Evolutionary conservation across 164 flowering plant species (phyloP).

Genomic region (Macadamia integrifolia): DNA sequence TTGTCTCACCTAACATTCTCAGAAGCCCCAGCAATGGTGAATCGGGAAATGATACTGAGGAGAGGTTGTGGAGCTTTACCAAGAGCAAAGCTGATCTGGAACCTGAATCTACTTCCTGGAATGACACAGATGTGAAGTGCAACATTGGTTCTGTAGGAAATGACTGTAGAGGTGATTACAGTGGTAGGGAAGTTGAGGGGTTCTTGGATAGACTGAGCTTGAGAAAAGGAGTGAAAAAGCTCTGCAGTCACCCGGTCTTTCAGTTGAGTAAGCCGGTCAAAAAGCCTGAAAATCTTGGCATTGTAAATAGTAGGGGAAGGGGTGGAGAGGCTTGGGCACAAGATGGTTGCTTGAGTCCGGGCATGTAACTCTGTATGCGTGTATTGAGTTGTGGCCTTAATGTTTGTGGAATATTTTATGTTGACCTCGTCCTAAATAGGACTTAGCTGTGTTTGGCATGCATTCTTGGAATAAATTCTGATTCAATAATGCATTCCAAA

Average conservation of each 20-base stretch:
- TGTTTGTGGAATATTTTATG: not conserved
- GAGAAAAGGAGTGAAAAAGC: slow-evolving; percentile 59
- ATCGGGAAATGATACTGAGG: not conserved
- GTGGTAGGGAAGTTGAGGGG: slow-evolving; percentile 36
- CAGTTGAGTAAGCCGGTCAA: slow-evolving; percentile 54
- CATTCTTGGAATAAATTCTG: no score
- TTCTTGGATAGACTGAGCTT: slow-evolving; percentile 45
- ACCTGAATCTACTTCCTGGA: slow-evolving; percentile 20
- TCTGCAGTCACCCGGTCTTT: slow-evolving; percentile 66
- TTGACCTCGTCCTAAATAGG: no score
- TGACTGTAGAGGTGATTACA: slow-evolving; percentile 25
- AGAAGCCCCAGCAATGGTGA: slow-evolving; percentile 27
- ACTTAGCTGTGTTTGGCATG: no score
- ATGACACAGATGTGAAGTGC: slow-evolving; percentile 13
- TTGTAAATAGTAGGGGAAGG: slow-evolving; percentile 32
- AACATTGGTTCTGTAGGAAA: slow-evolving; percentile 18
- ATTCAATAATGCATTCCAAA: no score
- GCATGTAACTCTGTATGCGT: not conserved
- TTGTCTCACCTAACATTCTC: slow-evolving; percentile 13
- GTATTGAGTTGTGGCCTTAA: slow-evolving; percentile 4
- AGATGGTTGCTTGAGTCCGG: slow-evolving; percentile 2
- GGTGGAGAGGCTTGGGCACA: slow-evolving; percentile 42
- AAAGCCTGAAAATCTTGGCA: slow-evolving; percentile 34
- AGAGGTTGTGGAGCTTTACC: no score
- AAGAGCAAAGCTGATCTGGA: slow-evolving; percentile 21